A percentile compares a stretch with the other conserved stretches of the same genome.
Conservation (phyloP, 306 rosid species). For the Nissolia schottii region DNA sequence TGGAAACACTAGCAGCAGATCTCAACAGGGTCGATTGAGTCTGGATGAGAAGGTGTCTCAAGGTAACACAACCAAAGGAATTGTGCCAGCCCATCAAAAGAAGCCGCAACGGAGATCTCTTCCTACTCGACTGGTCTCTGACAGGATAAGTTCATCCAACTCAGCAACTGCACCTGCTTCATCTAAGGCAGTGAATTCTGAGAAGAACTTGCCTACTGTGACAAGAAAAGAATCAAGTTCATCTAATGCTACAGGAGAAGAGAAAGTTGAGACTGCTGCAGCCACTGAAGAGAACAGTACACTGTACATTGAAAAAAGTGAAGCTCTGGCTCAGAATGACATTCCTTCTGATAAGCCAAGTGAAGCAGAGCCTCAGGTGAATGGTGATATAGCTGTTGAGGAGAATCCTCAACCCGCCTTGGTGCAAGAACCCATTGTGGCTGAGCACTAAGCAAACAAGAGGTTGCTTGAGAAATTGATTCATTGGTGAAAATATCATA, state of each 20-base stretch:
- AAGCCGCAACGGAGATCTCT: slow-evolving; percentile 86
- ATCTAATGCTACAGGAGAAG: slow-evolving; percentile 27
- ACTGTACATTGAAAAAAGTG: slow-evolving; percentile 9
- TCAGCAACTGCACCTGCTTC: slow-evolving; percentile 38
- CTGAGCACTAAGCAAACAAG: slow-evolving; percentile 38
- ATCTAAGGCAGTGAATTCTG: slow-evolving; percentile 37
- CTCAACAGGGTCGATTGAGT: slow-evolving; percentile 54
- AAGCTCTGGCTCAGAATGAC: slow-evolving; percentile 28
- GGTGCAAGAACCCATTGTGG: slow-evolving; percentile 30
- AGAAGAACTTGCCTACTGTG: slow-evolving; percentile 27
- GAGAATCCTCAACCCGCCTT: slow-evolving; percentile 44
- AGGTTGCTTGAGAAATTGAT: slow-evolving; percentile 29
- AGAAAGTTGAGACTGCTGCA: slow-evolving; percentile 17
- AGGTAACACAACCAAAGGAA: slow-evolving; percentile 42
- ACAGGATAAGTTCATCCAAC: slow-evolving; percentile 41
- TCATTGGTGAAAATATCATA: slow-evolving; percentile 41
- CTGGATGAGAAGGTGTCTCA: slow-evolving; percentile 59
- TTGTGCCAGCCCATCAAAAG: slow-evolving; percentile 38
- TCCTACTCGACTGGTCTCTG: slow-evolving; percentile 71
- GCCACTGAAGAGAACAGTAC: slow-evolving; percentile 18
- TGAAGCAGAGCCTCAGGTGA: slow-evolving; percentile 34
- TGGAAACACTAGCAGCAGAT: slow-evolving; percentile 42
- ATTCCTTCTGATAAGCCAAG: slow-evolving; percentile 34
- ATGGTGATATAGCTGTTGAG: slow-evolving; percentile 45
- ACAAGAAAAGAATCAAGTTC: slow-evolving; percentile 28